Evolutionary conservation across 345 rosid species (phyloP).

Genomic region (Camelina sativa): DNA sequence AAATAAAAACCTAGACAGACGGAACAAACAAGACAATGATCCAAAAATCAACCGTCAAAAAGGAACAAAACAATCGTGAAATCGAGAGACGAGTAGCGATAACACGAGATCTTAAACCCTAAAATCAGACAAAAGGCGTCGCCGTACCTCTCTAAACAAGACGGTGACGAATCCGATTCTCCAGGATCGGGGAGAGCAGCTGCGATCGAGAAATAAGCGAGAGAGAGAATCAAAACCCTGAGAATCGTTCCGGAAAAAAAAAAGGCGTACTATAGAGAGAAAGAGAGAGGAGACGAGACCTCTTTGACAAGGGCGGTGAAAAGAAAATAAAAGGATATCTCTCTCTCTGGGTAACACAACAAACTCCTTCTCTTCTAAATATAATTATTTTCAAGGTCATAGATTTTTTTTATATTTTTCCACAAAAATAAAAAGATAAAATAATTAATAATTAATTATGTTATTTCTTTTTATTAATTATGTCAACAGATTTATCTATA

Average conservation of each 20-base stretch:
- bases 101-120: constrained; percentile 43
- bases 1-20: neutral
- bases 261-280: constrained; percentile 15
- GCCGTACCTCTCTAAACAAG: constrained; percentile 11
- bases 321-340: constrained; percentile 16
- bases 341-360: constrained; percentile 1
- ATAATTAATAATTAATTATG: no score
- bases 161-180: constrained; percentile 21
- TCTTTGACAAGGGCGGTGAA: constrained; percentile 40
- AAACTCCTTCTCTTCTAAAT: constrained; percentile 1
- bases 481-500: neutral
- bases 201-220: constrained; percentile 21
- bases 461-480: neutral
- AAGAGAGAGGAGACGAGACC: constrained; percentile 37
- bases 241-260: neutral
- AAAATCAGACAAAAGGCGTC: constrained; percentile 10
- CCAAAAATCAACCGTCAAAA: neutral
- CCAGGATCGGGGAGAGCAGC: constrained; percentile 28
- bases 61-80: constrained; percentile 1
- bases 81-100: constrained; percentile 23
- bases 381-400: constrained; percentile 21
- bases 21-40: neutral
- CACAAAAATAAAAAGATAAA: no score
- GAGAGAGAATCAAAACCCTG: constrained; percentile 28
- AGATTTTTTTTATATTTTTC: neutral